Base-by-base conservation (phyloP, 257 asterid genomes). In the Scutellaria galericulata region DNA sequence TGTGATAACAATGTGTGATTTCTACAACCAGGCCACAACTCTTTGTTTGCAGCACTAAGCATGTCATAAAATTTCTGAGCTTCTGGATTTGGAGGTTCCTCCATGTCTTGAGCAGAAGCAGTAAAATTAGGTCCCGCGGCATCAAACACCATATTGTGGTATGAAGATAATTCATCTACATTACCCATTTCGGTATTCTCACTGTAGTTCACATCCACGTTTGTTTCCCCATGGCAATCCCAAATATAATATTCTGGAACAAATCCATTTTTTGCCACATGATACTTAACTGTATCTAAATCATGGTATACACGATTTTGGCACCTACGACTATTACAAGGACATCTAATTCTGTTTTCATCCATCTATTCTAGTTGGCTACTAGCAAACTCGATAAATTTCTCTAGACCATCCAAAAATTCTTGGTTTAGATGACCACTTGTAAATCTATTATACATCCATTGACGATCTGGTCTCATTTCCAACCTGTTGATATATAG, bases 331-430 rank as follows among this genome's bases (percentile, higher is more conserved):
- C n/a, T 6, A 20, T 8, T 15, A 42, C 68, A 14, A 39, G 68
- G 68, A 22, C 68, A 62, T 14, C 47, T 62, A 2, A 62, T 62
- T 62, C 42, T 62, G 7, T 61, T 14, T 31, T 31, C 35, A n/a
- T 41, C 39, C 15, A 15, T 42, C 8, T 3, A 20, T 7, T 9
- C 11, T 15, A 6, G 24, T 40, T 61, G 68, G 9, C 54, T 63
- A 15, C 10, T 45, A 6, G 55, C 22, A 64, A 64, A 44, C 18
- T 41, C 54, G 18, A 63, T 44, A 39, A 63, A 63, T 31, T 57
- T 57, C 10, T 27, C 9, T 24, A 57, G 44, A 1, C 44, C 64
- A 57, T 31, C 64, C 18, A 10, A 5, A 57, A 57, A 57, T 11
- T 27, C 18, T 31, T 57, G 18, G 6, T 18, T 57, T 57, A 57